These are phyloP conservation scores for Pascua sp. DNA, from an alignment of 1,284 basidiomycete species.

Conservation along the genomic window DNA sequence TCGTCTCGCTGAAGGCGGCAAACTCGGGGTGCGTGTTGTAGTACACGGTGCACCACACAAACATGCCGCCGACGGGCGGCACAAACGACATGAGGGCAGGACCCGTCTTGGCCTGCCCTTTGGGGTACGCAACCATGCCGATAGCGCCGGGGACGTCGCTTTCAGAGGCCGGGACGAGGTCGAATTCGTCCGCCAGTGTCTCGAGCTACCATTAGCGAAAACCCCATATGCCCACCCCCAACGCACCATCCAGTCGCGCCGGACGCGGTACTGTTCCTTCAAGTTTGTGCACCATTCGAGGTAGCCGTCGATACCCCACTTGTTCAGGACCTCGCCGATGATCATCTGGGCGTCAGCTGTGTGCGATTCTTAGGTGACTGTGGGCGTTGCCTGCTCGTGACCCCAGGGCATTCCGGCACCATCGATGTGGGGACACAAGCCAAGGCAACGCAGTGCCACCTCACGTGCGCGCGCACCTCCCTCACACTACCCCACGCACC, in stretches of 20 bases:
- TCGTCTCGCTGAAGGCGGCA: constrained; percentile 1
- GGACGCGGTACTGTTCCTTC: constrained; percentile 37
- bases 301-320: constrained; percentile 65
- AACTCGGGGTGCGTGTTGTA: constrained; percentile 22
- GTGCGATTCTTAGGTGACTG: not conserved
- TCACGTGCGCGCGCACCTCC: too few species aligned
- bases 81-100: constrained; percentile 59
- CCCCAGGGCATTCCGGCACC: too few species aligned
- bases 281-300: constrained; percentile 65
- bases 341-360: constrained; percentile 43
- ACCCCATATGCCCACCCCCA: too few species aligned
- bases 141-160: constrained; percentile 13
- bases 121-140: constrained; percentile 21
- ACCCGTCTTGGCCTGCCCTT: constrained; percentile 5
- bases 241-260: constrained; percentile 34
- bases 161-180: constrained; percentile 19
- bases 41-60: constrained; percentile 35
- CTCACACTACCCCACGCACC: not conserved
- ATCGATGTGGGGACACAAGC: too few species aligned
- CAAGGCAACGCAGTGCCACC: too few species aligned
- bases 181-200: constrained; percentile 14
- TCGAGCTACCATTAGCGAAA: not conserved
- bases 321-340: constrained; percentile 59
- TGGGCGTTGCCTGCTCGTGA: too few species aligned
- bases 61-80: constrained; percentile 53